Base-by-base conservation (phyloP, 495 filamentous ascomycete genomes). In the Aspergillus homomorphus region DNA sequence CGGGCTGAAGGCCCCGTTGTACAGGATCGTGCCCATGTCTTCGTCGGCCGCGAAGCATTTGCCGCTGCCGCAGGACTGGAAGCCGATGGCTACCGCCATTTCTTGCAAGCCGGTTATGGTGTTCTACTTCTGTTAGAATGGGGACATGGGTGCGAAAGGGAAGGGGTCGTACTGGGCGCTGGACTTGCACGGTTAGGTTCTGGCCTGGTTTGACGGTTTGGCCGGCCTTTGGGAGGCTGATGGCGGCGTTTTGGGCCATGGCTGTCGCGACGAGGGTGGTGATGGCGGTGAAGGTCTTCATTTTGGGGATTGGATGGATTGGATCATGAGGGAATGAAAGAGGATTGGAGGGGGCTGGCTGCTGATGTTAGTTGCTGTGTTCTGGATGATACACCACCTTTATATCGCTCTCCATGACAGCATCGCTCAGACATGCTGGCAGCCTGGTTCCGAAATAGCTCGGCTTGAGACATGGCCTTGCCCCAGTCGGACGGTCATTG, bases 221-320 rank as follows among this genome's bases (percentile, higher is more conserved):
- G 9, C 54, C 66, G 4, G 51, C 61, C 1, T 45, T 46, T 12
- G 91, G 91, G 6, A 92, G 79, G 1, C 82, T 89, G 48, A 96
- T 82, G 41, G 72, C 69, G 8, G 86, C 88, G 26, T 78, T 85
- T 48, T 87, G 85, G 16, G 84, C 80, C 58, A 92, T 77, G 51
- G 92, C 84, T 52, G 57, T 57, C 42, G 63, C 59, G 15, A 57
- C 59, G 21, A 76, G 58, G 33, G 66, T 45, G 22, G 54, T 46
- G n/a, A 71, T 46, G 15, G 67, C 30, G 18, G 61, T 18, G 45
- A 73, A 46, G 56, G 54, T 62, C 53, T 69, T 66, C 70, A 72
- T 72, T 52, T 24, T 69, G 53, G n/a, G n/a, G n/a, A n/a, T n/a
- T n/a, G n/a, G n/a, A n/a, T n/a, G n/a, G n/a, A n/a, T n/a, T n/a